These are phyloP conservation scores for Aurantiochytrium sp. DNA, from an alignment of 108 stramenopile species.

Conservation along the genomic window DNA sequence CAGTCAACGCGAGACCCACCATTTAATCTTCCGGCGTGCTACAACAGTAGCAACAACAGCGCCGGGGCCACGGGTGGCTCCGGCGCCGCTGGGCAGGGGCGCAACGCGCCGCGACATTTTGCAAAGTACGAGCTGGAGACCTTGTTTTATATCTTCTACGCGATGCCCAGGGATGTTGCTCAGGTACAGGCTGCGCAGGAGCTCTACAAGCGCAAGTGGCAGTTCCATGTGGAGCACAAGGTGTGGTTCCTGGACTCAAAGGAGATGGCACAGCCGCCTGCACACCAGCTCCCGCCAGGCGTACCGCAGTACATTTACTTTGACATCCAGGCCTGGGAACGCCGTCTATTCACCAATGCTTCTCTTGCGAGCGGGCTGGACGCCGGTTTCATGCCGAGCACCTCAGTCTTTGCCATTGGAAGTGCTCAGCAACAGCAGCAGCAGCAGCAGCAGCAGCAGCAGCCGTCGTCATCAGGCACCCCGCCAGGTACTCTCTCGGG, in stretches of 20 bases:
- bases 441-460: background rate
- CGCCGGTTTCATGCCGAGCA: background rate
- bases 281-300: background rate
- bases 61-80: conserved; percentile 24
- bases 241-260: conserved; percentile 59
- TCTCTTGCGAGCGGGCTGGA: background rate
- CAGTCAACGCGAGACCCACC: conserved; percentile 76
- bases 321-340: conserved; percentile 42
- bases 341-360: conserved; percentile 13
- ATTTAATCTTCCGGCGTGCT: conserved; percentile 74
- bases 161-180: conserved; percentile 84
- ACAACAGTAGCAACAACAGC: conserved; percentile 82
- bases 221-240: conserved; percentile 86
- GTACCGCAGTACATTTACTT: conserved; percentile 42
- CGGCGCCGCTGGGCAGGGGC: background rate
- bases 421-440: background rate
- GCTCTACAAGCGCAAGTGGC: conserved; percentile 90
- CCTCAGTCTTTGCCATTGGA: background rate
- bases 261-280: background rate
- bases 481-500: background rate
- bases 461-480: background rate
- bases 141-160: conserved; percentile 97
- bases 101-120: conserved; percentile 47
- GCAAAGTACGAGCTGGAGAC: conserved; percentile 93
- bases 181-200: conserved; percentile 97